A percentile compares a stretch with the other conserved stretches of the same genome.
phyloP scores from a whole-genome alignment of 2,329 filamentous ascomycete species.

The Calonectria multiphialidica region DNA sequence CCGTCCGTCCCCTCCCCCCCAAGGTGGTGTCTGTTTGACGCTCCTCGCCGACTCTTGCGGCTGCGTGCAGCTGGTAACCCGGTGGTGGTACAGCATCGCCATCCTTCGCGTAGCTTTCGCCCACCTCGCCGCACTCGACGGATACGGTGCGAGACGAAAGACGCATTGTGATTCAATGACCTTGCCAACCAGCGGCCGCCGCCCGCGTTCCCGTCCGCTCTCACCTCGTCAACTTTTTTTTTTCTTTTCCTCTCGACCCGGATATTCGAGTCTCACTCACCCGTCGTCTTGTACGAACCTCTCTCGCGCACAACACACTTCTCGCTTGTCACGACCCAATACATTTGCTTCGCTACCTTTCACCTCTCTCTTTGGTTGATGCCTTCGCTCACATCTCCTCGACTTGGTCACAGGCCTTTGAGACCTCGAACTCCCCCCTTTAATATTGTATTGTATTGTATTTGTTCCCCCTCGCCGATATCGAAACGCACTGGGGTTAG shows the following conservation, averaged over 20 bases:
- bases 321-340: slow-evolving; percentile 21
- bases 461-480: not conserved
- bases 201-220: not conserved
- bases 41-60: slow-evolving; percentile 6
- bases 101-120: slow-evolving; percentile 6
- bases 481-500: not conserved
- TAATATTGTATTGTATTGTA: not conserved
- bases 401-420: not conserved
- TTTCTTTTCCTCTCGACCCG: not conserved
- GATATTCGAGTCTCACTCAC: not conserved
- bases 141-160: slow-evolving; percentile 1
- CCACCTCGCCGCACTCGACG: slow-evolving; percentile 14
- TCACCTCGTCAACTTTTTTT: not conserved
- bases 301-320: not conserved
- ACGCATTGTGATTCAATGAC: not conserved
- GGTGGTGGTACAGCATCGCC: slow-evolving; percentile 16
- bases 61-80: slow-evolving; percentile 16
- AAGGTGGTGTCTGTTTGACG: no score
- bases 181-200: not conserved
- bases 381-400: not conserved
- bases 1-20: not conserved
- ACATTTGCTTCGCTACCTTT: not conserved
- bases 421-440: not conserved
- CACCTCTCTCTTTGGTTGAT: not conserved
- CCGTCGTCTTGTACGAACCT: not conserved